Conservation (phyloP, 208 protist species). For the Wallacemonas sp. region DNA sequence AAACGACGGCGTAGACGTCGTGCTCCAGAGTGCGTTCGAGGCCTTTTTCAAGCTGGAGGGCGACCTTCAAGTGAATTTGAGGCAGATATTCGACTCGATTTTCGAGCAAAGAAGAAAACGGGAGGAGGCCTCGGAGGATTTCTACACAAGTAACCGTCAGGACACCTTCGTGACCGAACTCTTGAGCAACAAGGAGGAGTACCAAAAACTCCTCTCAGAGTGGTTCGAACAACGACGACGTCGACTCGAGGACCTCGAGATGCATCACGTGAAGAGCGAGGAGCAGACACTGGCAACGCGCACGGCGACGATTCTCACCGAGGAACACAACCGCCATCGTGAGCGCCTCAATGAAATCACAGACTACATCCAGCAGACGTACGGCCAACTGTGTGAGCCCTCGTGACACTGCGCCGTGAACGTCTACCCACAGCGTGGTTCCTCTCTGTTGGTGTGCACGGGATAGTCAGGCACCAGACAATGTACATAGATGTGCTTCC, state of each 20-base stretch:
- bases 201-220: slow-evolving; percentile 73
- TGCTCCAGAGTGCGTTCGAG: slow-evolving; percentile 79
- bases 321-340: slow-evolving; percentile 73
- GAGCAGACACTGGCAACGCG: slow-evolving; percentile 61
- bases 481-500: too few species aligned
- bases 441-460: too few species aligned
- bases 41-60: slow-evolving; percentile 71
- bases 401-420: too few species aligned
- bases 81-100: slow-evolving; percentile 70
- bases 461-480: too few species aligned
- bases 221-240: slow-evolving; percentile 82
- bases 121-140: slow-evolving; percentile 40
- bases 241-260: slow-evolving; percentile 75
- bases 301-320: slow-evolving; percentile 36
- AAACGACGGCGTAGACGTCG: slow-evolving; percentile 66
- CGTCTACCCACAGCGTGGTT: too few species aligned
- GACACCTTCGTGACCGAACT: slow-evolving; percentile 51
- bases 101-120: slow-evolving; percentile 68
- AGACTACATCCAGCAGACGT: slow-evolving; percentile 57
- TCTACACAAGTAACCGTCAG: slow-evolving; percentile 28
- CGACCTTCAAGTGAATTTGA: slow-evolving; percentile 70
- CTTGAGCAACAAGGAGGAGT: slow-evolving; percentile 80
- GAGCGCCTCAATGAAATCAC: slow-evolving; percentile 65
- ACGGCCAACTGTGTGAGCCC: slow-evolving; percentile 16
- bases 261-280: slow-evolving; percentile 67